Conservation (phyloP, 306 rosid genomes). For the Cicer pinnatifidum region DNA sequence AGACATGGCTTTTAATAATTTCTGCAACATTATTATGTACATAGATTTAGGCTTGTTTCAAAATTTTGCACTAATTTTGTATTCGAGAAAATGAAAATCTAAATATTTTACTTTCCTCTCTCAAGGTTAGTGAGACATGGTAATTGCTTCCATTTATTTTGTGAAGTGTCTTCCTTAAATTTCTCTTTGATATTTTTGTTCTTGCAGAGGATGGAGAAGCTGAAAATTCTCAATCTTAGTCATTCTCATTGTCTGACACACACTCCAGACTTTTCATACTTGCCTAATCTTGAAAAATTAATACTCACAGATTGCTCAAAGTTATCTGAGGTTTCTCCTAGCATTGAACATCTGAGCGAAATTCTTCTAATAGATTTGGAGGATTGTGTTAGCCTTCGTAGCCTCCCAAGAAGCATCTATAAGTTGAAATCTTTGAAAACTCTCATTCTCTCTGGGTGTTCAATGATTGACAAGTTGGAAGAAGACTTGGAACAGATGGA, state of each 20-base stretch:
- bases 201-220: conserved; percentile 37
- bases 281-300: conserved; percentile 52
- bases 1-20: not conserved
- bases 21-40: not conserved
- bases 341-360: conserved; percentile 28
- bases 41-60: not conserved
- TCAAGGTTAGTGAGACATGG: not conserved
- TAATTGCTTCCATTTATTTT: not conserved
- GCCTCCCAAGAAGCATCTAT: conserved; percentile 48
- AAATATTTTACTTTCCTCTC: not conserved
- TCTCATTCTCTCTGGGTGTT: conserved; percentile 46
- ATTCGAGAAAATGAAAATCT: not conserved
- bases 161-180: not conserved
- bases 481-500: conserved; percentile 32
- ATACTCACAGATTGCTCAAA: conserved; percentile 44
- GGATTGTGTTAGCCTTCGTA: conserved; percentile 34
- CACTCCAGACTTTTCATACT: conserved; percentile 47
- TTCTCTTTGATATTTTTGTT: not conserved
- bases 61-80: not conserved
- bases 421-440: conserved; percentile 40
- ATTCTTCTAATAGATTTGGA: conserved; percentile 42
- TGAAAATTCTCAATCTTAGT: conserved; percentile 52
- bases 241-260: conserved; percentile 41
- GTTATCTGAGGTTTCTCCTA: conserved; percentile 11
- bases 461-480: conserved; percentile 1